Percentiles rank a stretch among this genome's conserved stretches.
Conservation (phyloP, 345 rosid genomes). For the Dovyalis caffra region DNA sequence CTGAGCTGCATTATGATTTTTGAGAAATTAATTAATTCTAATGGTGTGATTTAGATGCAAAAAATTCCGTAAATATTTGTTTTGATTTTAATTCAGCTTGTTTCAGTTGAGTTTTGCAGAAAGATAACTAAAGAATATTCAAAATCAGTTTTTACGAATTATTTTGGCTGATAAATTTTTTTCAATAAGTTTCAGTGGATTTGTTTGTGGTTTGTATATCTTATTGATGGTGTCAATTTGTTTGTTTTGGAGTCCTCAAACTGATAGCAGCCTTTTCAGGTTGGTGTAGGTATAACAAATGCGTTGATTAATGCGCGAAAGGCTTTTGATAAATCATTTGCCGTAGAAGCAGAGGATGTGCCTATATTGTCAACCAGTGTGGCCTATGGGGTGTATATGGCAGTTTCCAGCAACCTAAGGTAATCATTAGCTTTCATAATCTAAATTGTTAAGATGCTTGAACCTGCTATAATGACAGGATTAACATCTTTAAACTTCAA, state of each 20-base stretch:
- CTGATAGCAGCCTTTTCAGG: conserved; percentile 34
- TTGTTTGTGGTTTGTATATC: neutral
- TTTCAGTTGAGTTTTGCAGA: no score
- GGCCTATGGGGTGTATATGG: conserved; percentile 94
- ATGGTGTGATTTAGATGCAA: no score
- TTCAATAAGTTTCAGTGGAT: no score
- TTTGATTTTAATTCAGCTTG: no score
- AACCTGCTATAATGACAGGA: neutral
- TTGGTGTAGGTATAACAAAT: conserved; percentile 86
- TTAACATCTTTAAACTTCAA: neutral
- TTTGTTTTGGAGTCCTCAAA: neutral
- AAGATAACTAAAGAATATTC: no score
- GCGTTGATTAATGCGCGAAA: conserved; percentile 70
- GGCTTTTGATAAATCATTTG: conserved; percentile 62
- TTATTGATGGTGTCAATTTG: neutral
- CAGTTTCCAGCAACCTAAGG: conserved; percentile 97
- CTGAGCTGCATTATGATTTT: no score
- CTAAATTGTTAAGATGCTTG: neutral
- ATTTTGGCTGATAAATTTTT: no score
- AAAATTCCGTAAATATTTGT: no score
- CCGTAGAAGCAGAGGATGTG: conserved; percentile 70
- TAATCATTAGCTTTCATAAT: conserved; percentile 16
- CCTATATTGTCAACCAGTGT: conserved; percentile 86
- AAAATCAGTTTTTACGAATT: no score
- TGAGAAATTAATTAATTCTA: no score